These are phyloP conservation scores for Noccaea bulbosa DNA, from an alignment of 345 rosid genomes.

Conservation along the genomic window DNA sequence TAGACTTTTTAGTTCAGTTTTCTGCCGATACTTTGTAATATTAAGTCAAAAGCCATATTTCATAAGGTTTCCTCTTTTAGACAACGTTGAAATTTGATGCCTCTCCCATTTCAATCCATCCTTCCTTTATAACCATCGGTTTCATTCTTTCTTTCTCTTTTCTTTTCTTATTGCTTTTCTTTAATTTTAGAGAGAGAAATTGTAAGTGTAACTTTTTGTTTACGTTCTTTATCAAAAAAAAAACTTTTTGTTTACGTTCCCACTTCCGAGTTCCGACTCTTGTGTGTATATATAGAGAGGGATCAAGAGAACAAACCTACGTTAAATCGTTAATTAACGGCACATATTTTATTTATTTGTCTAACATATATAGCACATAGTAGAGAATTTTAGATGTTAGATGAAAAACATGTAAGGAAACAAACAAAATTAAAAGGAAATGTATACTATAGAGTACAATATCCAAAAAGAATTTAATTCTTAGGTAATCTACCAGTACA, in stretches of 20 bases:
- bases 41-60: slow-evolving; percentile 52
- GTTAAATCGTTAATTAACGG: too few species aligned
- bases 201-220: too few species aligned
- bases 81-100: slow-evolving; percentile 49
- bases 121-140: slow-evolving; percentile 53
- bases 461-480: too few species aligned
- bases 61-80: slow-evolving; percentile 52
- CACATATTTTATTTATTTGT: neutral
- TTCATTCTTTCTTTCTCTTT: slow-evolving; percentile 40
- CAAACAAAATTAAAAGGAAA: neutral
- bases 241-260: too few species aligned
- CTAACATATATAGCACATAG: neutral
- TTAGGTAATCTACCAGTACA: slow-evolving; percentile 18
- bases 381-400: neutral
- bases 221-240: too few species aligned
- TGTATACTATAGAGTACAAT: too few species aligned
- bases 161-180: neutral
- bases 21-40: slow-evolving; percentile 24
- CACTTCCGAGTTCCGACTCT: too few species aligned
- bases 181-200: neutral
- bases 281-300: too few species aligned
- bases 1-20: slow-evolving; percentile 13
- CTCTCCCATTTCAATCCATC: slow-evolving; percentile 43
- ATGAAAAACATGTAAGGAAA: neutral
- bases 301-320: too few species aligned